phyloP scores from a whole-genome alignment of 495 filamentous ascomycete species.

The Aspergillus sparsus region DNA sequence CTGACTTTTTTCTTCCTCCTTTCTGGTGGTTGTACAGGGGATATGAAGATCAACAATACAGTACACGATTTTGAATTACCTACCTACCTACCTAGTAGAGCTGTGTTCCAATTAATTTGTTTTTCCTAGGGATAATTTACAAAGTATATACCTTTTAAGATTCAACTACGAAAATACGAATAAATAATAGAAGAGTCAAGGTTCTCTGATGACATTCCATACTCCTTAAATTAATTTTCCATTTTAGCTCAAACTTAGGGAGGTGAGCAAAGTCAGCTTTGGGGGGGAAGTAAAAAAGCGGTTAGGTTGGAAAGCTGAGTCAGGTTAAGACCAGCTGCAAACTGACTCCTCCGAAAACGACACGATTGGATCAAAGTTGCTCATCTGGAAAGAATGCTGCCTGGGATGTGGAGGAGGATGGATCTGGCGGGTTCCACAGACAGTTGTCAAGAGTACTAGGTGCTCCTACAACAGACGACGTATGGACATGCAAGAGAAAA shows the following conservation, averaged over 20 bases:
- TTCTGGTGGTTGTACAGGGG: no score
- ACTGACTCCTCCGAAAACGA: conserved; percentile 10
- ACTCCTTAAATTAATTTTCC: no score
- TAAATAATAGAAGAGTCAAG: no score
- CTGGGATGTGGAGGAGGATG: conserved; percentile 2
- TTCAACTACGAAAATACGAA: no score
- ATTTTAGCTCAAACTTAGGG: neutral
- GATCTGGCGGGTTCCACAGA: conserved; percentile 22
- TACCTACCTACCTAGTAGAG: no score
- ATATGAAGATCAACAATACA: no score
- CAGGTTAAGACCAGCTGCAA: conserved; percentile 14
- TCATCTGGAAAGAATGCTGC: conserved; percentile 18
- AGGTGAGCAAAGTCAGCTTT: neutral
- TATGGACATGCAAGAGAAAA: neutral
- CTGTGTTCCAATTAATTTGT: no score
- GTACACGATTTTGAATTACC: no score
- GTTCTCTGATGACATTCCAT: no score
- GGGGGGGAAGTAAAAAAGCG: neutral
- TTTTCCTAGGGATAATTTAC: no score
- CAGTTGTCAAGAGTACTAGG: conserved; percentile 15
- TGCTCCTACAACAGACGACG: neutral
- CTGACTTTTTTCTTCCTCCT: no score
- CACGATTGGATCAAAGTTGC: conserved; percentile 12
- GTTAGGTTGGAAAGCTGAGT: conserved; percentile 8
- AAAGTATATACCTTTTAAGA: no score